Conservation (phyloP, 108 stramenopile genomes). For the Licmophora abbreviata region DNA sequence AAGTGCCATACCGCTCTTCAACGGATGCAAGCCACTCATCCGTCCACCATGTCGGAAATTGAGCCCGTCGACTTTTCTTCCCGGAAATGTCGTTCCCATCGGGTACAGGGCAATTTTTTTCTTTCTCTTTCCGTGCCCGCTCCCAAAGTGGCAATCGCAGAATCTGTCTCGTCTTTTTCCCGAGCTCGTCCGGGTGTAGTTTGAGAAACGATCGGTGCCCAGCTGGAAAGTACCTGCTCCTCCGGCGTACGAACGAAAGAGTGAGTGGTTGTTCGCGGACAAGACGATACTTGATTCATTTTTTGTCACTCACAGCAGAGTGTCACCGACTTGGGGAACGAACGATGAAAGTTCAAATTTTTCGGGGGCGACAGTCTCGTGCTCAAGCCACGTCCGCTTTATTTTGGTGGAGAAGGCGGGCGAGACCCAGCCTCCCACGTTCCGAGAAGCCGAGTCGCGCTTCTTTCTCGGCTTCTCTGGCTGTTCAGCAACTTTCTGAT, state of each 20-base stretch:
- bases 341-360: constrained; percentile 13
- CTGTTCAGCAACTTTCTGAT: not conserved
- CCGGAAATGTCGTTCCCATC: constrained; percentile 4
- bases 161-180: constrained; percentile 10
- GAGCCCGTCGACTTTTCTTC: constrained; percentile 4
- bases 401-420: constrained; percentile 19
- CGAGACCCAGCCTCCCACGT: constrained; percentile 48
- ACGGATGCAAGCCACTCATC: constrained; percentile 28
- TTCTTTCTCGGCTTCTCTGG: too few relatives aligned
- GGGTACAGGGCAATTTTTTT: too few relatives aligned
- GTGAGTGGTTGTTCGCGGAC: not conserved
- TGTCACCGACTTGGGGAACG: constrained; percentile 46
- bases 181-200: constrained; percentile 24
- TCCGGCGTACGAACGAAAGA: not conserved
- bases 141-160: constrained; percentile 33
- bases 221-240: constrained; percentile 31
- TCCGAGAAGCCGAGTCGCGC: constrained; percentile 1
- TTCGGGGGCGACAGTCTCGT: constrained; percentile 9
- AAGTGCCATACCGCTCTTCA: constrained; percentile 10
- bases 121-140: constrained; percentile 14
- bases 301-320: constrained; percentile 29
- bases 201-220: constrained; percentile 30
- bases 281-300: not conserved
- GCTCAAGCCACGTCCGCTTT: constrained; percentile 35
- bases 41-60: constrained; percentile 22